Base-by-base conservation (phyloP, 805 yeast genomes). In the Wickerhamiella nectarea region DNA sequence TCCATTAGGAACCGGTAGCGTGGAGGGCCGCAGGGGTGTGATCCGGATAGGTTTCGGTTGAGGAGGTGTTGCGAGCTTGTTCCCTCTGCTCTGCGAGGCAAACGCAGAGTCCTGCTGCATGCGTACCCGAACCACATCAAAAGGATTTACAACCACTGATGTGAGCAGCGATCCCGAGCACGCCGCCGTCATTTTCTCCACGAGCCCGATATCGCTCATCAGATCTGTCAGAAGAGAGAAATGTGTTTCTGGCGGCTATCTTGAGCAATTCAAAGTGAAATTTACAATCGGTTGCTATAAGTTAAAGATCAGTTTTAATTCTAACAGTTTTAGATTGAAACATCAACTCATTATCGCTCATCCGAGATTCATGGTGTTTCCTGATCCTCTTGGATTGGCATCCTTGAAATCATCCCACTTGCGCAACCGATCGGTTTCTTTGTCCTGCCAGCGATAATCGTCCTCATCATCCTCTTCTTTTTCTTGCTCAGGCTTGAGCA, bases 381-480 rank as follows among this genome's bases (percentile, higher is more conserved):
- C 98, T 45, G 87, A 77, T 6, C 98, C 98, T 54, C 74, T 76
- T 0, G 86, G 80, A 57, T 85, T 76, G 3, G 75, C 74, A 49
- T 91, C 98, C 37, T 77, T 76, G 68, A 89, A 91, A 48, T 82
- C 93, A 62, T 91, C 98, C 97, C 97, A 91, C 34, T 74, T 71
- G 46, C 98, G 70, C 45, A 79, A 75, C 56, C 81, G 76, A 52
- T 79, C 72, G 4, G 94, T 86, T 50, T 76, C 79, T 25, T 55
- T 54, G 51, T 80, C 84, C n/a, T 65, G 70, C 50, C 63, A 68
- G 18, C 71, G 78, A 14, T 12, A n/a, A 20, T 68, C 65, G 48
- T 80, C 74, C 48, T 80, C 85, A 45, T 79, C 85, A 44, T 75
- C 77, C 34, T 70, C 72, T 4, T 67, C 68, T 56, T 60, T 48